Conservation (phyloP, 352 stramenopile genomes). For the Sclerospora graminicola region DNA sequence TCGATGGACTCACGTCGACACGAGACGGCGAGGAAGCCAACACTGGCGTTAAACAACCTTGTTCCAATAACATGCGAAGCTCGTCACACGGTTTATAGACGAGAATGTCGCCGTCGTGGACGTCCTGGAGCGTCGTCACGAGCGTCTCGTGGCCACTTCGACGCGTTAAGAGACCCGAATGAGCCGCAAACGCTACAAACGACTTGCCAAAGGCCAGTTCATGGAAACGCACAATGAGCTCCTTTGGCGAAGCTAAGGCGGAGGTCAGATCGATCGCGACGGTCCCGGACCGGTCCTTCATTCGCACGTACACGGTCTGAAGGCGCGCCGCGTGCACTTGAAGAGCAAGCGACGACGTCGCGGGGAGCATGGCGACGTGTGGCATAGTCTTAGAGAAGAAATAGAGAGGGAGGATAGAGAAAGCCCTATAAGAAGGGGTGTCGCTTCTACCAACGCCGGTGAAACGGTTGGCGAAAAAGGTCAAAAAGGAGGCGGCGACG, state of each 20-base stretch:
- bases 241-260: slow-evolving; percentile 20
- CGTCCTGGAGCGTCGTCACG: slow-evolving; percentile 31
- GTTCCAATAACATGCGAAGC: slow-evolving; percentile 54
- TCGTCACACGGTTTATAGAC: slow-evolving; percentile 69
- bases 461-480: too few species aligned
- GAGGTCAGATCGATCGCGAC: slow-evolving; percentile 45
- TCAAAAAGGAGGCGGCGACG: too few species aligned
- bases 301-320: slow-evolving; percentile 53
- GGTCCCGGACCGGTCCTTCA: slow-evolving; percentile 56
- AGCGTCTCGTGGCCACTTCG: slow-evolving; percentile 34
- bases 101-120: slow-evolving; percentile 47
- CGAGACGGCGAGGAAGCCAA: slow-evolving; percentile 8
- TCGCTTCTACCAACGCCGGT: too few species aligned
- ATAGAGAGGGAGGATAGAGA: too few species aligned
- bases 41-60: slow-evolving; percentile 59
- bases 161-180: slow-evolving; percentile 34
- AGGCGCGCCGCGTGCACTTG: slow-evolving; percentile 28
- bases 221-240: slow-evolving; percentile 60
- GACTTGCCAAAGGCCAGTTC: slow-evolving; percentile 61
- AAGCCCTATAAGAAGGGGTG: too few species aligned
- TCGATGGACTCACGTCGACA: slow-evolving; percentile 16
- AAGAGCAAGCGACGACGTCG: slow-evolving; percentile 20
- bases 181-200: slow-evolving; percentile 47
- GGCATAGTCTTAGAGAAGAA: too few species aligned
- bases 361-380: too few species aligned